phyloP scores from a whole-genome alignment of 352 stramenopile genomes.

The Globisporangium canariense region DNA sequence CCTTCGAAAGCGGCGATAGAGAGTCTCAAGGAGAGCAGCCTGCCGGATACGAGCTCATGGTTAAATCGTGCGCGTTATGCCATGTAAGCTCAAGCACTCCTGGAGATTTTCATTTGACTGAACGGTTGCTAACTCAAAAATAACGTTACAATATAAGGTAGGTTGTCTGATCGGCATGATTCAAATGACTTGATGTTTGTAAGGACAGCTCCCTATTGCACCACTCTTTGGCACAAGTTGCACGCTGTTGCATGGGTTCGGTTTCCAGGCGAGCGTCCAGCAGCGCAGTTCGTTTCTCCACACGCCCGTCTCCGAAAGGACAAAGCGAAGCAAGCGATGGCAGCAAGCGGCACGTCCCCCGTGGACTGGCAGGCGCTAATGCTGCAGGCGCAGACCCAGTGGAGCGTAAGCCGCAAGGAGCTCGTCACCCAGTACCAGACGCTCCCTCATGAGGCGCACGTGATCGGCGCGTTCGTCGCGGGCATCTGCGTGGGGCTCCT shows the following conservation, averaged over 20 bases:
- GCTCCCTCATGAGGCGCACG: conserved; percentile 34
- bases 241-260: conserved; percentile 4
- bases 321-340: conserved; percentile 1
- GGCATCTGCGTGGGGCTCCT: conserved; percentile 56
- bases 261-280: conserved; percentile 1
- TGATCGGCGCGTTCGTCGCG: conserved; percentile 48
- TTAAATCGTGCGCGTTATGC: no score
- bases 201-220: background rate
- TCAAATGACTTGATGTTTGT: background rate
- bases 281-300: background rate
- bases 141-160: background rate
- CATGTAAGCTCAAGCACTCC: no score
- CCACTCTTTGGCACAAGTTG: background rate
- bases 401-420: conserved; percentile 1
- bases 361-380: conserved; percentile 19
- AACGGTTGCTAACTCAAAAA: no score
- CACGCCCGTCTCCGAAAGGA: background rate
- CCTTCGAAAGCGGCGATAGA: no score
- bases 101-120: no score
- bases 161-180: background rate
- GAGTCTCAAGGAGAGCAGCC: no score
- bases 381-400: conserved; percentile 14
- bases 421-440: conserved; percentile 24
- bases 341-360: background rate
- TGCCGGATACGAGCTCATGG: no score